Conservation (phyloP, 805 yeast species). For the Kodamaea lidongshanica region DNA sequence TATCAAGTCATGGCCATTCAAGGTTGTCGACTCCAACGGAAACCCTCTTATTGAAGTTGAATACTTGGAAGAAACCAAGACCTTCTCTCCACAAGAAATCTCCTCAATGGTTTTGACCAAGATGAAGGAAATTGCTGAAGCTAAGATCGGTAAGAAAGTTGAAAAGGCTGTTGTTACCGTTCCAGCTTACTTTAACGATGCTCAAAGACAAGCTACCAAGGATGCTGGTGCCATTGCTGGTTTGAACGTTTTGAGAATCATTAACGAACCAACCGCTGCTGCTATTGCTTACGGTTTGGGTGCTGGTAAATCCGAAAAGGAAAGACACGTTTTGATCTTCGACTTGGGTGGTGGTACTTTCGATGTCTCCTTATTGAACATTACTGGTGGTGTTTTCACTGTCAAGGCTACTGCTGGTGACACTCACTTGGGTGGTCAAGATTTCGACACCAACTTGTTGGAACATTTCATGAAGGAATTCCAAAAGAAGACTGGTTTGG, state of each 20-base stretch:
- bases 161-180: conserved; percentile 45
- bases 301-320: conserved; percentile 51
- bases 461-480: conserved; percentile 42
- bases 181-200: conserved; percentile 47
- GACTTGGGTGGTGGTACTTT: conserved; percentile 98
- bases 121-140: conserved; percentile 75
- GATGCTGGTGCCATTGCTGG: conserved; percentile 49
- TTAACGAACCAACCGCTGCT: conserved; percentile 74
- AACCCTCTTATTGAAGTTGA: conserved; percentile 44
- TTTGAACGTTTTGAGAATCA: conserved; percentile 44
- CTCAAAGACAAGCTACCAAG: conserved; percentile 48
- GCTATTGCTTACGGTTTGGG: conserved; percentile 95
- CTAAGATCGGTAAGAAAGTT: conserved; percentile 76
- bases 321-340: conserved; percentile 75
- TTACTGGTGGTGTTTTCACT: conserved; percentile 94
- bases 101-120: conserved; percentile 45
- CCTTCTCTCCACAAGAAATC: conserved; percentile 45
- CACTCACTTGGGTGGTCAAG: conserved; percentile 49
- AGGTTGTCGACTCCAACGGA: conserved; percentile 39
- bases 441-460: conserved; percentile 46
- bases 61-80: conserved; percentile 42
- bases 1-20: conserved; percentile 45
- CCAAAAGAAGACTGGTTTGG: conserved; percentile 43
- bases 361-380: conserved; percentile 87
- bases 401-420: conserved; percentile 81